Percentiles rank a stretch among this genome's conserved stretches.
These are phyloP conservation scores for Dicorynia guianensis DNA, from an alignment of 306 rosid genomes.

Conservation along the genomic window DNA sequence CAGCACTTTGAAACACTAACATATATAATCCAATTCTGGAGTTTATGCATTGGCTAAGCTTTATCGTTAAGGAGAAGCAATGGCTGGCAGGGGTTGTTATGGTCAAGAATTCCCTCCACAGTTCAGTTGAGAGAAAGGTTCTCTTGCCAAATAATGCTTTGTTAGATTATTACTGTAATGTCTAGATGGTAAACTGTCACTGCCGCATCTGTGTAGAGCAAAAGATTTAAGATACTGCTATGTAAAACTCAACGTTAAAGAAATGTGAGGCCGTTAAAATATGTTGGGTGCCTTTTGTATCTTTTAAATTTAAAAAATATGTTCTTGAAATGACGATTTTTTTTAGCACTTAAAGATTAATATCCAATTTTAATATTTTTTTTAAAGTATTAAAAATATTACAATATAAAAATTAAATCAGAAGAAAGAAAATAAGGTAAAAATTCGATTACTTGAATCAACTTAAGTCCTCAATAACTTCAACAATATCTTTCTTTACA, in stretches of 20 bases:
- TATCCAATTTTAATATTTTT: no score
- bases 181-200: slow-evolving; percentile 33
- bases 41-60: slow-evolving; percentile 19
- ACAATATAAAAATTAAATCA: no score
- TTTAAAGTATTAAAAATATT: no score
- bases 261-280: background rate
- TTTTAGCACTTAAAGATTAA: no score
- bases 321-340: no score
- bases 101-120: background rate
- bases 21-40: no score
- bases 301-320: no score
- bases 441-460: no score
- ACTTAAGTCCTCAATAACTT: no score
- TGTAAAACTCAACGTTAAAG: slow-evolving; percentile 9
- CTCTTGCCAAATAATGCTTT: slow-evolving; percentile 1
- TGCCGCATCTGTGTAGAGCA: slow-evolving; percentile 2
- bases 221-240: slow-evolving; percentile 26
- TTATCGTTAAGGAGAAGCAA: slow-evolving; percentile 46
- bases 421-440: no score
- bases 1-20: slow-evolving; percentile 21
- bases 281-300: no score
- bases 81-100: slow-evolving; percentile 4
- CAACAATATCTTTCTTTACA: no score
- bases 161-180: background rate
- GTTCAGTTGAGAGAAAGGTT: background rate